Conservation (phyloP, 352 stramenopile genomes). For the Pythium rishiriense region DNA sequence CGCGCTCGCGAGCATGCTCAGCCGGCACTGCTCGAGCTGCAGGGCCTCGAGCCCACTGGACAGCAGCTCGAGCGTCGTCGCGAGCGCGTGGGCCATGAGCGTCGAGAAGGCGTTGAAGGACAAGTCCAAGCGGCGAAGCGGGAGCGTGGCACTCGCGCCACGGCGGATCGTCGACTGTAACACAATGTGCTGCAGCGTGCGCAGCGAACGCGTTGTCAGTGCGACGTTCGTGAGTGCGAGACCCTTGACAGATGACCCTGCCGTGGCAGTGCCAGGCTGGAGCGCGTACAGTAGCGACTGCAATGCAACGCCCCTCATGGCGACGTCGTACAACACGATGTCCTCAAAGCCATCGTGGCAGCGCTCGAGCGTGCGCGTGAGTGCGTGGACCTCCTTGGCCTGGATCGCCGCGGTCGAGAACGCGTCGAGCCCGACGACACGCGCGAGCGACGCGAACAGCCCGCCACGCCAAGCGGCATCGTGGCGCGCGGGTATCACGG, state of each 20-base stretch:
- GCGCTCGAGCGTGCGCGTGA: conserved; percentile 43
- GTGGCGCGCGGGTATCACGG: conserved; percentile 10
- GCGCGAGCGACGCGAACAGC: background rate
- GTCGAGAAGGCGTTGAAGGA: conserved; percentile 69
- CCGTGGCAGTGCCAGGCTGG: background rate
- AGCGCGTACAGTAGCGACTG: conserved; percentile 54
- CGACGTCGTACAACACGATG: conserved; percentile 51
- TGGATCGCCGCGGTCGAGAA: conserved; percentile 20
- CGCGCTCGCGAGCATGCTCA: conserved; percentile 36
- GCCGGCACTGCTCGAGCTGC: conserved; percentile 54
- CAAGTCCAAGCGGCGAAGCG: conserved; percentile 51
- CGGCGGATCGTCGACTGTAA: conserved; percentile 56
- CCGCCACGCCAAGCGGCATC: background rate
- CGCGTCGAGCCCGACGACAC: background rate
- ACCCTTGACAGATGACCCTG: conserved; percentile 24
- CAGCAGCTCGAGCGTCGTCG: conserved; percentile 51
- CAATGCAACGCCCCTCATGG: conserved; percentile 43
- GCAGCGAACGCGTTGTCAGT: conserved; percentile 39
- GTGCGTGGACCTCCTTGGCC: conserved; percentile 46
- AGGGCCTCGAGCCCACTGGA: conserved; percentile 49
- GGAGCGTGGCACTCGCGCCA: conserved; percentile 5
- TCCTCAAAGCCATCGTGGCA: conserved; percentile 41
- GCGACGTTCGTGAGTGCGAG: conserved; percentile 54
- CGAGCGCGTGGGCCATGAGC: conserved; percentile 47
- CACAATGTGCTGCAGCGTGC: conserved; percentile 53